phyloP scores from a whole-genome alignment of 495 filamentous ascomycete genomes.

The Coniosporium apollinis region DNA sequence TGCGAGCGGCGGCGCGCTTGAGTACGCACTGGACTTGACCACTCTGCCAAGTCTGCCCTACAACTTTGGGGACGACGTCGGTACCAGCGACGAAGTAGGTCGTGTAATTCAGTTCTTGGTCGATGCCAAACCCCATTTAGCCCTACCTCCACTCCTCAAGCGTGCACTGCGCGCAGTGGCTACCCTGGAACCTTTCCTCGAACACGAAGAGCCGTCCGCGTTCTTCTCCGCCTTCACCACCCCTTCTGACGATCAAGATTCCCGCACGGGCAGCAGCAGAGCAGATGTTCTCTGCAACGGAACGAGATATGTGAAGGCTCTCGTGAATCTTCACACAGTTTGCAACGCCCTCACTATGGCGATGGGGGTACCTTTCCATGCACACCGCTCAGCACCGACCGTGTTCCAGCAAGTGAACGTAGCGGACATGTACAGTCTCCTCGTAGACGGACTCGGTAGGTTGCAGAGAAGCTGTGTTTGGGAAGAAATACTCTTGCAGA shows the following conservation, averaged over 20 bases:
- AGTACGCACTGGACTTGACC: conserved; percentile 68
- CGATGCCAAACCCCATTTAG: conserved; percentile 67
- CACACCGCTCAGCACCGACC: conserved; percentile 38
- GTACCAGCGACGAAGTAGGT: conserved; percentile 46
- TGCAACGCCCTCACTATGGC: conserved; percentile 54
- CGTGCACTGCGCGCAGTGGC: conserved; percentile 53
- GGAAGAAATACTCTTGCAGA: conserved; percentile 64
- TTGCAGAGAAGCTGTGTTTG: conserved; percentile 62
- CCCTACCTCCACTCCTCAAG: conserved; percentile 62
- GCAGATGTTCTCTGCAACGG: conserved; percentile 30
- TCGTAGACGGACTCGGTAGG: conserved; percentile 55
- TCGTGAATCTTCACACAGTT: conserved; percentile 58
- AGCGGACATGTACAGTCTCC: conserved; percentile 53
- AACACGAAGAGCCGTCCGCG: conserved; percentile 30
- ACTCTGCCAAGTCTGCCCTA: conserved; percentile 61
- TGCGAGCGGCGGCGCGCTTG: conserved; percentile 61
- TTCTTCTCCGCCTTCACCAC: conserved; percentile 52
- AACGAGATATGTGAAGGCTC: conserved; percentile 56
- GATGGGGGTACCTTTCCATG: conserved; percentile 49
- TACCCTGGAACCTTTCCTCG: conserved; percentile 46
- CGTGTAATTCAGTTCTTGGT: conserved; percentile 63
- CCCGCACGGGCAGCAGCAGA: conserved; percentile 1
- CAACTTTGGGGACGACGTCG: conserved; percentile 52
- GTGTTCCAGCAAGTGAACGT: conserved; percentile 59
- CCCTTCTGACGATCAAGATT: conserved; percentile 5